Evolutionary conservation across 768 basidiomycete species (phyloP).

Genomic region (Pleurotus eryngii): DNA sequence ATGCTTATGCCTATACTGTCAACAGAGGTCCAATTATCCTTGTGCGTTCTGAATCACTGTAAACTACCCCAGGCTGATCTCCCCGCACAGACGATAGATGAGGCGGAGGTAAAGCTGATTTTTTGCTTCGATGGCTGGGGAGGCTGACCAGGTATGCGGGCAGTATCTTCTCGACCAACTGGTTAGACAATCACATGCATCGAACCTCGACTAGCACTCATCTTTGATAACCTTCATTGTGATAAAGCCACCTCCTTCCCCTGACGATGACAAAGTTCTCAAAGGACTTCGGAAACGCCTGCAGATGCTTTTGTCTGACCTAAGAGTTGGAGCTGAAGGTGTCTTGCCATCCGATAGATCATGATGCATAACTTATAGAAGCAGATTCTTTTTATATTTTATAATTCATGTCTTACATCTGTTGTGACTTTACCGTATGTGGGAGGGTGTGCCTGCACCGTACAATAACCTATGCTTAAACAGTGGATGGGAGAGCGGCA

Average conservation of each 20-base stretch:
- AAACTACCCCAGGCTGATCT: background rate
- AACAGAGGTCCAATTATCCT: background rate
- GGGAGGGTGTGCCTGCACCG: too few species aligned
- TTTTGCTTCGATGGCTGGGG: background rate
- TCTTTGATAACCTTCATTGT: background rate
- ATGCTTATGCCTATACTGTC: too few species aligned
- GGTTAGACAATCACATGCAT: constrained; percentile 13
- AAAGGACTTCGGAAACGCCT: constrained; percentile 33
- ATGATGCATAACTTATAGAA: background rate
- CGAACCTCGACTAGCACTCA: background rate
- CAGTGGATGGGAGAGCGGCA: too few species aligned
- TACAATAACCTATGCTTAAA: too few species aligned
- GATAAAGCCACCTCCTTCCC: constrained; percentile 31
- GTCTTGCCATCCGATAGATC: background rate
- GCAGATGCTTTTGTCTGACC: constrained; percentile 29
- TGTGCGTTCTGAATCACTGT: background rate
- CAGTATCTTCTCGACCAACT: constrained; percentile 38
- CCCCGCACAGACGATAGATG: background rate
- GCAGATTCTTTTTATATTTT: too few species aligned
- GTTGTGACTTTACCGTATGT: too few species aligned
- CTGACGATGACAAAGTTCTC: constrained; percentile 33
- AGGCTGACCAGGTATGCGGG: too few species aligned
- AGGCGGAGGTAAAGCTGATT: background rate
- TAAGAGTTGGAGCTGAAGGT: constrained; percentile 33
- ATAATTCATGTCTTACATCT: too few species aligned